A percentile compares a stretch with the other conserved stretches of the same genome.
phyloP scores from a whole-genome alignment of 371 early-diverging fungal genomes.

The Apophysomyces sp. region DNA sequence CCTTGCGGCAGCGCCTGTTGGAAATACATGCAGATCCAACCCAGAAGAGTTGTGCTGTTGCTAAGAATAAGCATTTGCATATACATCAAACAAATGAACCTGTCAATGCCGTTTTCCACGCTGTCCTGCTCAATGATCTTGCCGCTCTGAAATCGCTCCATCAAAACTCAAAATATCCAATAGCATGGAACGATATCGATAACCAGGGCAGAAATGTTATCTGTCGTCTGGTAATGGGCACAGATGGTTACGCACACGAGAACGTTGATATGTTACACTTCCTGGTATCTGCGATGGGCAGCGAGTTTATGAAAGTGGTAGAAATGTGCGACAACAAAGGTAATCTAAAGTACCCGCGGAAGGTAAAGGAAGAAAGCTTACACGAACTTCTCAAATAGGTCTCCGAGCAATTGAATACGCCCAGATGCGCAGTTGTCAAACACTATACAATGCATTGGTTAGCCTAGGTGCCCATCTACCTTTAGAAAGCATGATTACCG shows the following conservation, averaged over 20 bases:
- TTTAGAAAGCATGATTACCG: slow-evolving; percentile 6
- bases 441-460: slow-evolving; percentile 13
- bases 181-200: slow-evolving; percentile 39
- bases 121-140: slow-evolving; percentile 33
- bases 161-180: slow-evolving; percentile 6
- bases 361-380: neutral
- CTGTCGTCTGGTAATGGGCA: slow-evolving; percentile 26
- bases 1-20: slow-evolving; percentile 28
- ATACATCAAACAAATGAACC: slow-evolving; percentile 7
- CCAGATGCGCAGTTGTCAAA: slow-evolving; percentile 7
- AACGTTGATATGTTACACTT: slow-evolving; percentile 35
- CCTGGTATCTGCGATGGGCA: neutral
- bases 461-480: slow-evolving; percentile 8
- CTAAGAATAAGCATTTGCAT: neutral
- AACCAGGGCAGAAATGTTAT: slow-evolving; percentile 32
- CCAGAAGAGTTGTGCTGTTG: slow-evolving; percentile 25
- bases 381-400: slow-evolving; percentile 14
- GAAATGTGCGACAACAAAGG: slow-evolving; percentile 20
- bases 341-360: neutral
- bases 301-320: slow-evolving; percentile 4
- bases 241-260: slow-evolving; percentile 29
- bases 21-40: slow-evolving; percentile 41
- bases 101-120: slow-evolving; percentile 44
- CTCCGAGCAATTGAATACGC: slow-evolving; percentile 24
- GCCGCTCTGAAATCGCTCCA: slow-evolving; percentile 14